Evolutionary conservation across 352 stramenopile genomes (phyloP).

Genomic region (Phytophthora capsici): DNA sequence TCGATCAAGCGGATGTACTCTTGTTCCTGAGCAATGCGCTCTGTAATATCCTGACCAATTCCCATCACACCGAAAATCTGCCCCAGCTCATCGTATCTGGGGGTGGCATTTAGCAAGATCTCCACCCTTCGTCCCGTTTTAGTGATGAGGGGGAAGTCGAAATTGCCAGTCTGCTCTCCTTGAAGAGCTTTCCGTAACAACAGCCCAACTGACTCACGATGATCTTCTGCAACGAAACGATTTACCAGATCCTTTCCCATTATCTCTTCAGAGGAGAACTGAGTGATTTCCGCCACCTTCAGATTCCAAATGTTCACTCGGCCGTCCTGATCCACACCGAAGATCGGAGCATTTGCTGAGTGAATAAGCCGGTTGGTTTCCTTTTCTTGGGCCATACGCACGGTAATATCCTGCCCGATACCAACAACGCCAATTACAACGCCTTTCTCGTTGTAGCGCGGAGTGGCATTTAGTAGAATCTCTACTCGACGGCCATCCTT

Average conservation of each 20-base stretch:
- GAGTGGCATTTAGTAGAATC: slow-evolving; percentile 55
- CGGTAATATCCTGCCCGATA: slow-evolving; percentile 63
- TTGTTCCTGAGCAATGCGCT: slow-evolving; percentile 61
- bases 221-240: slow-evolving; percentile 44
- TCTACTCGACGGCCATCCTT: slow-evolving; percentile 43
- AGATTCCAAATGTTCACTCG: slow-evolving; percentile 77
- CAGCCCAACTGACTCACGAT: slow-evolving; percentile 23
- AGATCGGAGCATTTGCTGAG: slow-evolving; percentile 69
- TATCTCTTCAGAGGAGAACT: slow-evolving; percentile 77
- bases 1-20: slow-evolving; percentile 72
- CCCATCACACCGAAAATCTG: slow-evolving; percentile 62
- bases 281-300: slow-evolving; percentile 73
- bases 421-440: slow-evolving; percentile 52
- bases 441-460: slow-evolving; percentile 51
- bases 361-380: slow-evolving; percentile 69
- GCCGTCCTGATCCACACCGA: slow-evolving; percentile 64
- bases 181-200: slow-evolving; percentile 47
- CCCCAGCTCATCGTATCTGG: slow-evolving; percentile 57
- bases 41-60: slow-evolving; percentile 58
- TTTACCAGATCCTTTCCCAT: slow-evolving; percentile 76
- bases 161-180: slow-evolving; percentile 64
- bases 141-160: slow-evolving; percentile 73
- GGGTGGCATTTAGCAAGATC: slow-evolving; percentile 73
- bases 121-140: slow-evolving; percentile 42
- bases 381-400: slow-evolving; percentile 67